Conservation (phyloP, 1,139 yeast species). For the Fermentozyma sake region DNA sequence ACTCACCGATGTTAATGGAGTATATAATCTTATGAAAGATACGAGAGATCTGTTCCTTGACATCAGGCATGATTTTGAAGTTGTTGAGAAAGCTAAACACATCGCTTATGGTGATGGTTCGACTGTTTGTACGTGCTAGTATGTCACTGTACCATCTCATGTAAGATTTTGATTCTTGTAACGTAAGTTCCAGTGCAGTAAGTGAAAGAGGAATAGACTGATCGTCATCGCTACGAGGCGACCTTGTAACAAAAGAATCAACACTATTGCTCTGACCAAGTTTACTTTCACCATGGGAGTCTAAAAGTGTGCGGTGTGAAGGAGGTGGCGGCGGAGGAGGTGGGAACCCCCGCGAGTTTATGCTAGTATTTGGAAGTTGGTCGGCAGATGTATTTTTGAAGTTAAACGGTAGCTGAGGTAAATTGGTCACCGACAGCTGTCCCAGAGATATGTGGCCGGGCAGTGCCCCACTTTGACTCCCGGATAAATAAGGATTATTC, state of each 20-base stretch:
- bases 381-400: too few species aligned
- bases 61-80: constrained; percentile 45
- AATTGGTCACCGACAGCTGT: too few species aligned
- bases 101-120: constrained; percentile 56
- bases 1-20: constrained; percentile 67
- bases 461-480: too few species aligned
- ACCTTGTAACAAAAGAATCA: constrained; percentile 1
- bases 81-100: constrained; percentile 61
- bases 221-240: constrained; percentile 6
- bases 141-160: constrained; percentile 76
- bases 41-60: constrained; percentile 42
- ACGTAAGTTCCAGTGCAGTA: constrained; percentile 55
- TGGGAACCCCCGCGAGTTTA: neutral
- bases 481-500: too few species aligned
- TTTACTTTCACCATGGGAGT: neutral
- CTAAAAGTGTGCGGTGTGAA: neutral
- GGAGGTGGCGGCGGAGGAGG: constrained; percentile 1
- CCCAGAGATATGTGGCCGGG: too few species aligned
- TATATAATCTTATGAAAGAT: constrained; percentile 48
- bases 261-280: constrained; percentile 4
- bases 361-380: neutral
- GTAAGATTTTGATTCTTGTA: constrained; percentile 66
- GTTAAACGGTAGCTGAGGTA: too few species aligned
- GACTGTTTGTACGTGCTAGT: constrained; percentile 50
- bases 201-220: constrained; percentile 53